Evolutionary conservation across 345 rosid species (phyloP).

Genomic region (Litchi chinensis): DNA sequence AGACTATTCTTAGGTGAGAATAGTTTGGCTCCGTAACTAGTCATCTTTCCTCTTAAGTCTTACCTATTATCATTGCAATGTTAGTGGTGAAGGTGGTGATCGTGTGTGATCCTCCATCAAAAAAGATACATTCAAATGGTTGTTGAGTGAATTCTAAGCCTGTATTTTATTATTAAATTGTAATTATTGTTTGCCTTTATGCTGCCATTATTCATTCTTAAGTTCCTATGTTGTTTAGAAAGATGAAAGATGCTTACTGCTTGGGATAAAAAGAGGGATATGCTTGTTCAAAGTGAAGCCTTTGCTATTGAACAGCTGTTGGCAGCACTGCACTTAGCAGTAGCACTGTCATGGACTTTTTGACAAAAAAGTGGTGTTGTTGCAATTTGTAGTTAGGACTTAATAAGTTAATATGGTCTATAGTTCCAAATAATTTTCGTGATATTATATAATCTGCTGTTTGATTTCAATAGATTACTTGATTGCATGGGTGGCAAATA

Average conservation of each 20-base stretch:
- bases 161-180: background rate
- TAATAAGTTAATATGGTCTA: background rate
- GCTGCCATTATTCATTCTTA: constrained; percentile 5
- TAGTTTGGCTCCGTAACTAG: background rate
- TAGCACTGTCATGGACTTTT: no score
- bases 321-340: constrained; percentile 79
- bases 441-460: background rate
- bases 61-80: background rate
- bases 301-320: constrained; percentile 85
- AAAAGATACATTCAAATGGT: background rate
- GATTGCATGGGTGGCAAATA: background rate
- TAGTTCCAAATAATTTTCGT: background rate
- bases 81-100: background rate
- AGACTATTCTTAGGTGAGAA: no score
- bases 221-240: constrained; percentile 42
- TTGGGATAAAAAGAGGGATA: constrained; percentile 74
- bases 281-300: constrained; percentile 69
- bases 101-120: background rate
- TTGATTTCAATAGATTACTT: constrained; percentile 5
- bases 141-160: background rate
- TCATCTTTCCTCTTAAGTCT: background rate
- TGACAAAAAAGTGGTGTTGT: background rate
- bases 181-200: background rate
- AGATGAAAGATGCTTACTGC: constrained; percentile 86
- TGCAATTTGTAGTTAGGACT: background rate